Evolutionary conservation across 768 basidiomycete genomes (phyloP).

Genomic region (Boletellus ananiceps): DNA sequence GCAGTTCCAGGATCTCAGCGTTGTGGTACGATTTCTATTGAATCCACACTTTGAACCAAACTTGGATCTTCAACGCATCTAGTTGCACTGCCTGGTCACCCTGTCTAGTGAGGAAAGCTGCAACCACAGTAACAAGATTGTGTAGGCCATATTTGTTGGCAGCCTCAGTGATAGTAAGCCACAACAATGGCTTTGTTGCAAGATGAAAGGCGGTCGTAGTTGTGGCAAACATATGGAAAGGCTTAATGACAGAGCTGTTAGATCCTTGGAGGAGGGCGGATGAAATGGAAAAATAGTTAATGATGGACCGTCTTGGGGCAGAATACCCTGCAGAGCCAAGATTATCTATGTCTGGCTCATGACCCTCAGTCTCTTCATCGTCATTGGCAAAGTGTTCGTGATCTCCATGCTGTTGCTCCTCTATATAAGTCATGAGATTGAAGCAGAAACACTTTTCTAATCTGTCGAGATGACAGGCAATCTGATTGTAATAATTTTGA

Average conservation of each 20-base stretch:
- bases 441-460: background rate
- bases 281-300: slow-evolving; percentile 3
- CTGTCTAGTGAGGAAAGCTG: background rate
- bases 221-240: background rate
- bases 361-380: background rate
- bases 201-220: slow-evolving; percentile 4
- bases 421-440: background rate
- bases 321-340: background rate
- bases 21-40: slow-evolving; percentile 25
- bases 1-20: slow-evolving; percentile 11
- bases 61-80: slow-evolving; percentile 12
- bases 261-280: background rate
- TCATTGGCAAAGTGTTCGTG: background rate
- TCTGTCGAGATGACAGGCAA: background rate
- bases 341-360: background rate
- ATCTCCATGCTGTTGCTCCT: background rate
- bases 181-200: background rate
- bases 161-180: slow-evolving; percentile 1
- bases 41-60: slow-evolving; percentile 25
- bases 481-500: background rate
- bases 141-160: too few relatives aligned
- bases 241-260: slow-evolving; percentile 14
- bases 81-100: too few relatives aligned
- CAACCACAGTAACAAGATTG: background rate
- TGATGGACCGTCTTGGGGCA: background rate